A percentile compares a stretch with the other conserved stretches of the same genome.
Conservation (phyloP, 2,329 filamentous ascomycete species). For the Fusarium avenaceum region DNA sequence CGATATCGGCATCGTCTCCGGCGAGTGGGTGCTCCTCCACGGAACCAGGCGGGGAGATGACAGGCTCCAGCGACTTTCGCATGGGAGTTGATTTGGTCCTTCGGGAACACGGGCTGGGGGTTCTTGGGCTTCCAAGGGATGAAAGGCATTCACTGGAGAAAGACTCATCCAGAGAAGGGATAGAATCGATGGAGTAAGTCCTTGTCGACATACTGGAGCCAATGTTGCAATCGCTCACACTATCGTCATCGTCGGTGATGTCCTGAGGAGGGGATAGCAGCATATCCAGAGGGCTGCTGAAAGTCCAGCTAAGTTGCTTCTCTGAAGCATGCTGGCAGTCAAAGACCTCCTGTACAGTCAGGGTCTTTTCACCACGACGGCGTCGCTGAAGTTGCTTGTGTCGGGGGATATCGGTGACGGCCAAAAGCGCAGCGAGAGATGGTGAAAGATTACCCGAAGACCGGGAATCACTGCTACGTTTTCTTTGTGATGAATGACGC, state of each 20-base stretch:
- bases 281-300: conserved; percentile 70
- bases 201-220: conserved; percentile 67
- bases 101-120: conserved; percentile 53
- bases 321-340: conserved; percentile 67
- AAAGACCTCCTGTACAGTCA: conserved; percentile 70
- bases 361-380: conserved; percentile 44
- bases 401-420: conserved; percentile 71
- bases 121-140: conserved; percentile 64
- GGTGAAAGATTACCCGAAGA: conserved; percentile 69
- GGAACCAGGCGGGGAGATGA: conserved; percentile 68
- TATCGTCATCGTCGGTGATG: conserved; percentile 62
- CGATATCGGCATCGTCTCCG: conserved; percentile 41
- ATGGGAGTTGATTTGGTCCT: conserved; percentile 55
- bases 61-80: conserved; percentile 66
- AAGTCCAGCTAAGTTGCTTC: conserved; percentile 69
- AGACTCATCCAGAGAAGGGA: conserved; percentile 71
- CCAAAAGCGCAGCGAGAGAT: conserved; percentile 71
- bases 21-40: conserved; percentile 67
- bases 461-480: conserved; percentile 58
- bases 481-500: conserved; percentile 56
- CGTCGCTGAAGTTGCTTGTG: conserved; percentile 57
- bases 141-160: conserved; percentile 64
- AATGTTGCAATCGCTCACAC: conserved; percentile 65
- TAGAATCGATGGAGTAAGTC: conserved; percentile 71
- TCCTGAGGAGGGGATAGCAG: conserved; percentile 73